Conservation (phyloP, 208 protist genomes). For the Strigomonas galati region DNA sequence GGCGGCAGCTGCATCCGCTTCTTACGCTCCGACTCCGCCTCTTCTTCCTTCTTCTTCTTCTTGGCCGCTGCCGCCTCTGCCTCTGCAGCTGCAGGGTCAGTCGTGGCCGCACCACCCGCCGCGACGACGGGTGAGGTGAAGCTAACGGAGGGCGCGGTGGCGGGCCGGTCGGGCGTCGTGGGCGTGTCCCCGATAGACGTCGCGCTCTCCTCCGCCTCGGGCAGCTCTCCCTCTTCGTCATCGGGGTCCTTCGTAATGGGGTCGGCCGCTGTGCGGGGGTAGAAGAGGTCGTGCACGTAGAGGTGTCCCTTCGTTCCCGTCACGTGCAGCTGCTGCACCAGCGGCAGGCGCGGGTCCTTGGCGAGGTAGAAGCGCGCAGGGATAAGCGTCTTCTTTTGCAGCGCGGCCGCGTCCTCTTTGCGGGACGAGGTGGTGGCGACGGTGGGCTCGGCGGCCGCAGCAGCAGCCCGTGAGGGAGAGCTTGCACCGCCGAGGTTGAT, state of each 20-base stretch:
- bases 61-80: background rate
- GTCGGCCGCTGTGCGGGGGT: constrained; percentile 8
- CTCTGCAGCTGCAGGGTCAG: background rate
- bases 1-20: background rate
- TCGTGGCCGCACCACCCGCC: background rate
- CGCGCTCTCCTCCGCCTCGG: background rate
- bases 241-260: background rate
- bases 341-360: constrained; percentile 11
- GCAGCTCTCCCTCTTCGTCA: background rate
- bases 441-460: background rate
- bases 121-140: background rate
- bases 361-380: constrained; percentile 19
- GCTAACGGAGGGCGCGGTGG: background rate
- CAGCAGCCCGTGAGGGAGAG: too few relatives aligned
- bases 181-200: background rate
- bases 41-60: background rate
- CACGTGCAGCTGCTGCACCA: constrained; percentile 15
- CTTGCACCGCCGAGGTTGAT: too few relatives aligned
- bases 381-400: constrained; percentile 6
- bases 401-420: background rate
- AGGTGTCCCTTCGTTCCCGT: constrained; percentile 18
- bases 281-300: constrained; percentile 13
- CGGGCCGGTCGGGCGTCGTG: background rate
- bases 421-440: background rate
- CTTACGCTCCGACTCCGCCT: background rate